Evolutionary conservation across 345 rosid genomes (phyloP).

Genomic region (Boechera divaricarpa): DNA sequence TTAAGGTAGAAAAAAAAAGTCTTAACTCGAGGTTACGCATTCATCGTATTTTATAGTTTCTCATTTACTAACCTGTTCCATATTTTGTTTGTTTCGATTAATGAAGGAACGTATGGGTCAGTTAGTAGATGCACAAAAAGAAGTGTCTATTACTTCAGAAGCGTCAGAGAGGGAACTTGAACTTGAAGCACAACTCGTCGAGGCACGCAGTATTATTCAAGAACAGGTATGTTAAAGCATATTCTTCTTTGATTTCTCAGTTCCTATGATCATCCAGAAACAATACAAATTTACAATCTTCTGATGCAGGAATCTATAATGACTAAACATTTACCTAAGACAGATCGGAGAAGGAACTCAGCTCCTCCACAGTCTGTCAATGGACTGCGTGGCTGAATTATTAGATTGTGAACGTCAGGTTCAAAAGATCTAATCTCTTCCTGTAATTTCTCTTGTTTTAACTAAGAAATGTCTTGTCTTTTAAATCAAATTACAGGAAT

Average conservation of each 20-base stretch:
- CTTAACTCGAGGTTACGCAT: not conserved
- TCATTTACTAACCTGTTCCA: slow-evolving; percentile 4
- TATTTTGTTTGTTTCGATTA: slow-evolving; percentile 5
- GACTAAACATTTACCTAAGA: slow-evolving; percentile 46
- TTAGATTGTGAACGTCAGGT: not conserved
- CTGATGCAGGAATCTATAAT: slow-evolving; percentile 42
- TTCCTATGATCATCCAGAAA: slow-evolving; percentile 4
- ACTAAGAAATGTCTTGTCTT: slow-evolving; percentile 11
- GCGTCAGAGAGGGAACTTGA: slow-evolving; percentile 98
- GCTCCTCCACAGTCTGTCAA: slow-evolving; percentile 41
- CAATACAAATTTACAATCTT: not conserved
- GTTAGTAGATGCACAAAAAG: slow-evolving; percentile 92
- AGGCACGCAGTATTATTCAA: slow-evolving; percentile 97
- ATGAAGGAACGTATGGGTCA: slow-evolving; percentile 69
- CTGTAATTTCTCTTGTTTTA: slow-evolving; percentile 8
- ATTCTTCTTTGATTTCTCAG: not conserved
- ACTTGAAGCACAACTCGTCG: slow-evolving; percentile 99
- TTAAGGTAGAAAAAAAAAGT: slow-evolving; percentile 58
- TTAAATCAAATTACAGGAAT: slow-evolving; percentile 6
- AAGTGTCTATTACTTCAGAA: slow-evolving; percentile 86
- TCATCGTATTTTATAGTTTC: not conserved
- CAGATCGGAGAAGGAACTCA: slow-evolving; percentile 47
- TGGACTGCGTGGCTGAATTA: slow-evolving; percentile 39
- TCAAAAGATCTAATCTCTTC: not conserved
- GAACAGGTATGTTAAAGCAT: slow-evolving; percentile 68